These are phyloP conservation scores for Cicer arietinum DNA, from an alignment of 306 rosid species.

Conservation along the genomic window DNA sequence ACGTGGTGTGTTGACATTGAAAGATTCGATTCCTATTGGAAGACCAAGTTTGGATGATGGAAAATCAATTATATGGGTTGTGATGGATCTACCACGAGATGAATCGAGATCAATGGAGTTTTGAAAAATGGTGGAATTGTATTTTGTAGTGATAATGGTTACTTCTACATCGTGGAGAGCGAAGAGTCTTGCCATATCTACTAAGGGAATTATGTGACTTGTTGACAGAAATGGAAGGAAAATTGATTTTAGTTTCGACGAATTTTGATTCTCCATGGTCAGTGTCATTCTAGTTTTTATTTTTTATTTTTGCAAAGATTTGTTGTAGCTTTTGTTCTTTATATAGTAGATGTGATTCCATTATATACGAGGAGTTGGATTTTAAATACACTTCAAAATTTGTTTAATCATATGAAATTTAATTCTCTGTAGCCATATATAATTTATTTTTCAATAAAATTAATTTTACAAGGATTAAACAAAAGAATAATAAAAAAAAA, in stretches of 20 bases:
- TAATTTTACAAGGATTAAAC: too few species aligned
- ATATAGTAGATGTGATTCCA: too few species aligned
- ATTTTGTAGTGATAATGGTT: constrained; percentile 49
- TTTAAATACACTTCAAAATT: too few species aligned
- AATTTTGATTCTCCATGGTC: constrained; percentile 38
- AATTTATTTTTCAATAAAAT: too few species aligned
- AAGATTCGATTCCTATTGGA: constrained; percentile 41
- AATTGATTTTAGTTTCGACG: constrained; percentile 22
- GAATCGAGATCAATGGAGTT: constrained; percentile 47
- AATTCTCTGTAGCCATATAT: too few species aligned
- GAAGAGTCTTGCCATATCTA: constrained; percentile 54
- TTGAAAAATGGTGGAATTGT: constrained; percentile 50
- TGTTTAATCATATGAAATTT: too few species aligned
- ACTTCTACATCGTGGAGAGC: constrained; percentile 41
- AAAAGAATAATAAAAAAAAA: too few species aligned
- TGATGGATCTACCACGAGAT: constrained; percentile 39
- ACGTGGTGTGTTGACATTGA: constrained; percentile 31
- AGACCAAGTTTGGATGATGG: constrained; percentile 49
- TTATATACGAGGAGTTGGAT: too few species aligned
- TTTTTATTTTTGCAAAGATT: neutral
- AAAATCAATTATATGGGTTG: constrained; percentile 41
- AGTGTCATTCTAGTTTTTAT: neutral
- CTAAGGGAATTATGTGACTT: constrained; percentile 57
- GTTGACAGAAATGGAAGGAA: constrained; percentile 53
- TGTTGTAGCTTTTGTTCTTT: neutral